Conservation (phyloP, 495 filamentous ascomycete genomes). For the Aspergillus saccharolyticus region DNA sequence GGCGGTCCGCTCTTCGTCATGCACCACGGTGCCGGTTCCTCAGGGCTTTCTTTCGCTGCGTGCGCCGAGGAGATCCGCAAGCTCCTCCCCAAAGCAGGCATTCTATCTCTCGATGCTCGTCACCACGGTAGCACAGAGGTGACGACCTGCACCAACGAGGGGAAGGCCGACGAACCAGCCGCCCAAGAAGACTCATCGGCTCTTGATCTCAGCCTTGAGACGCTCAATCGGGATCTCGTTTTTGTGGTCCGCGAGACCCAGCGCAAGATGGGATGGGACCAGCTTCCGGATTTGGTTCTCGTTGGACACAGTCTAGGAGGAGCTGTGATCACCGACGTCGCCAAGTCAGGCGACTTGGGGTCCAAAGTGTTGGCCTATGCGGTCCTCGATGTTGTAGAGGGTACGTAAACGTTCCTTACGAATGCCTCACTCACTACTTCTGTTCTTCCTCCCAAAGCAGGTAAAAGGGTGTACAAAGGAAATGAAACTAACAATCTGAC, state of each 20-base stretch:
- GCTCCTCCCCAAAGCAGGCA: slow-evolving; percentile 71
- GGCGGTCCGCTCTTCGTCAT: slow-evolving; percentile 74
- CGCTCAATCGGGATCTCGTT: slow-evolving; percentile 67
- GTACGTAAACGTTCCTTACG: slow-evolving; percentile 42
- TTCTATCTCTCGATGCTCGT: slow-evolving; percentile 79
- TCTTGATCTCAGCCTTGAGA: slow-evolving; percentile 61
- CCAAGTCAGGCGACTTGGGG: slow-evolving; percentile 60
- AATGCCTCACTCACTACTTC: too few species aligned
- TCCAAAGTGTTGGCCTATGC: slow-evolving; percentile 72
- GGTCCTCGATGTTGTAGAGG: slow-evolving; percentile 94
- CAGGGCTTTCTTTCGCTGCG: slow-evolving; percentile 79
- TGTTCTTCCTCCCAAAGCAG: too few species aligned
- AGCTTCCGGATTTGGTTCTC: slow-evolving; percentile 68
- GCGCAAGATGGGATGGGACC: slow-evolving; percentile 61
- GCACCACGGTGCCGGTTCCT: slow-evolving; percentile 89
- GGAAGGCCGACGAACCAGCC: slow-evolving; percentile 19
- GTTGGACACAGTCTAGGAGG: slow-evolving; percentile 95
- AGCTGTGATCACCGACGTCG: slow-evolving; percentile 86
- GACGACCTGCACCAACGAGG: slow-evolving; percentile 12
- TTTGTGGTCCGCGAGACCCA: slow-evolving; percentile 62
- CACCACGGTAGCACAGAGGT: slow-evolving; percentile 74
- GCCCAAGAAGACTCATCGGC: slow-evolving; percentile 9
- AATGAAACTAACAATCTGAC: not conserved
- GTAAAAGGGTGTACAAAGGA: not conserved
- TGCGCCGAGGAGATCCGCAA: slow-evolving; percentile 73